A percentile compares a stretch with the other conserved stretches of the same genome.
Conservation (phyloP, 1,139 yeast genomes). For the Candida albicans region DNA sequence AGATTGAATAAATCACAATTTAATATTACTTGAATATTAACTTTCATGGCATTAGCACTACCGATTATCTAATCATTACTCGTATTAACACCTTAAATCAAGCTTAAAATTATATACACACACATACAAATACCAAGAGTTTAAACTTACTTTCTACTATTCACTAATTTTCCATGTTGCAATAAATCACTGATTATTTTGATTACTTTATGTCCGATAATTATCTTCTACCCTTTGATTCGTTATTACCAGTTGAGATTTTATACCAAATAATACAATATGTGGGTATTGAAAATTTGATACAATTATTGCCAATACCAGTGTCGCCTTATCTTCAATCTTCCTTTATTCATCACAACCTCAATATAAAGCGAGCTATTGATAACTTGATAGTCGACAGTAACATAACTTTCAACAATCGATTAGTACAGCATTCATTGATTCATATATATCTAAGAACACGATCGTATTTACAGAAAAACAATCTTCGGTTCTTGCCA, state of each 20-base stretch:
- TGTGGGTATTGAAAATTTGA: constrained; percentile 9
- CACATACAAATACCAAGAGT: too few species aligned
- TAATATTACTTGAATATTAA: too few species aligned
- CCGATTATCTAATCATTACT: too few species aligned
- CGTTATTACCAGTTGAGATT: constrained; percentile 12
- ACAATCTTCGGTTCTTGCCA: constrained; percentile 8
- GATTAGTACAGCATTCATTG: constrained; percentile 15
- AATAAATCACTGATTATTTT: too few species aligned
- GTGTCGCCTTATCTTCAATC: neutral
- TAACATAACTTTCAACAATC: constrained; percentile 15
- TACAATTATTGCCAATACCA: constrained; percentile 6
- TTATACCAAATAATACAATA: constrained; percentile 9
- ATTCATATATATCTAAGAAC: constrained; percentile 18
- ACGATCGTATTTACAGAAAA: constrained; percentile 14
- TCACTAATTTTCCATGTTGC: too few species aligned
- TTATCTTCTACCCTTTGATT: too few species aligned
- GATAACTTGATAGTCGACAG: constrained; percentile 8
- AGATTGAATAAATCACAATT: too few species aligned
- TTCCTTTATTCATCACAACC: constrained; percentile 10
- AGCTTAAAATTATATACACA: too few species aligned
- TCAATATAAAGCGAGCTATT: constrained; percentile 8
- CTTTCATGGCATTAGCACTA: too few species aligned
- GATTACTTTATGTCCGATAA: too few species aligned
- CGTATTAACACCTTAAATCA: too few species aligned
- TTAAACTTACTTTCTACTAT: too few species aligned